phyloP scores from a whole-genome alignment of 371 early-diverging fungal species.

The Actinomucor elegans region DNA sequence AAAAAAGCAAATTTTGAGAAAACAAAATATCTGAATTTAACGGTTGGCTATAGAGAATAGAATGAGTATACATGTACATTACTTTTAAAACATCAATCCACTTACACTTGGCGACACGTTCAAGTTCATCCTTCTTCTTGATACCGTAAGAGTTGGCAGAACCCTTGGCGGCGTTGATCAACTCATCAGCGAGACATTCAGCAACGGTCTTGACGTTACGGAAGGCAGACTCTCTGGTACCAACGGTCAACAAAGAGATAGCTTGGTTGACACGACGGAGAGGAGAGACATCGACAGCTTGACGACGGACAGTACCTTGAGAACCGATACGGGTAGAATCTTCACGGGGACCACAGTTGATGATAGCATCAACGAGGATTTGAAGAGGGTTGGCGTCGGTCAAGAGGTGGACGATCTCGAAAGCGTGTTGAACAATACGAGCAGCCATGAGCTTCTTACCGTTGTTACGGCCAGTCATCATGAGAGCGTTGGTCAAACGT shows the following conservation, averaged over 20 bases:
- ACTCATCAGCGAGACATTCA: slow-evolving; percentile 99
- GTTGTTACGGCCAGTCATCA: slow-evolving; percentile 99
- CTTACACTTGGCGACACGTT: slow-evolving; percentile 65
- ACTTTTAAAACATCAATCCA: not conserved
- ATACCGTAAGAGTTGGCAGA: slow-evolving; percentile 99
- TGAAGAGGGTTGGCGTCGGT: slow-evolving; percentile 99
- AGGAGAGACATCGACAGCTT: slow-evolving; percentile 99
- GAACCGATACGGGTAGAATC: slow-evolving; percentile 99
- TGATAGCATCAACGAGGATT: slow-evolving; percentile 98
- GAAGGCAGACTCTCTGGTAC: slow-evolving; percentile 59
- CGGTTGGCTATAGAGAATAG: slow-evolving; percentile 27
- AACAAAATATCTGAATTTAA: slow-evolving; percentile 10
- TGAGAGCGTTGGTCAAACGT: slow-evolving; percentile 99
- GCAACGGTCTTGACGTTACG: slow-evolving; percentile 32
- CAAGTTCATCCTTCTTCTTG: slow-evolving; percentile 99
- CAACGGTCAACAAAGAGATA: slow-evolving; percentile 95
- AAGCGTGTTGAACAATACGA: slow-evolving; percentile 99
- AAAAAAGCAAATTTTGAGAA: not conserved
- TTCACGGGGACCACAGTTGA: slow-evolving; percentile 99
- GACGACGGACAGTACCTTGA: slow-evolving; percentile 99
- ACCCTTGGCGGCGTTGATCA: slow-evolving; percentile 99
- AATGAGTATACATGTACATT: not conserved
- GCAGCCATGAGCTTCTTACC: slow-evolving; percentile 99
- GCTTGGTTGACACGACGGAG: slow-evolving; percentile 99
- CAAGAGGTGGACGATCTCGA: slow-evolving; percentile 98